Evolutionary conservation across 2,329 filamentous ascomycete genomes (phyloP).

Genomic region (Thyridium curvatum): DNA sequence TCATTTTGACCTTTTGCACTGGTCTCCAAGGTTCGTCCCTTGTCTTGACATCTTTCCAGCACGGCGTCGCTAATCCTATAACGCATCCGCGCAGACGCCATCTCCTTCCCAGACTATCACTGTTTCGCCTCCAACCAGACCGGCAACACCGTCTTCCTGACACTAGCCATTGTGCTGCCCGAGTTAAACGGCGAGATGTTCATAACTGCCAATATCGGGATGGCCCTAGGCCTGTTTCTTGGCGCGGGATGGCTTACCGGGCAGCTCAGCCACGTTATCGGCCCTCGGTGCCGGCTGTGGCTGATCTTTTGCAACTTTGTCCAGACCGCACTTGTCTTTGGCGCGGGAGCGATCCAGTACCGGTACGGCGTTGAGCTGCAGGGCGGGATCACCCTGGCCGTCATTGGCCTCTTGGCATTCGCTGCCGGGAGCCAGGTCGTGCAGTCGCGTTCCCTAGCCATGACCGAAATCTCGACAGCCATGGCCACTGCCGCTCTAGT

Average conservation of each 20-base stretch:
- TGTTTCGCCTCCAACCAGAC: slow-evolving; percentile 62
- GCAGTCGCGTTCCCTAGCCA: slow-evolving; percentile 43
- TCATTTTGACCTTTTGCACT: slow-evolving; percentile 42
- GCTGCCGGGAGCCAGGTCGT: slow-evolving; percentile 54
- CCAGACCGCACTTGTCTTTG: slow-evolving; percentile 50
- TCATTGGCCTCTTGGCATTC: slow-evolving; percentile 46
- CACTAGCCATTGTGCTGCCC: slow-evolving; percentile 43
- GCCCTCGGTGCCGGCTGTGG: slow-evolving; percentile 44
- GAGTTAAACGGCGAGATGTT: slow-evolving; percentile 41
- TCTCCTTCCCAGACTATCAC: slow-evolving; percentile 54
- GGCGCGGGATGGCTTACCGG: slow-evolving; percentile 48
- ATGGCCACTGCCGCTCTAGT: slow-evolving; percentile 61
- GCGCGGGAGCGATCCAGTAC: slow-evolving; percentile 42
- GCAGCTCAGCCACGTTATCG: slow-evolving; percentile 47
- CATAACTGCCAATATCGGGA: slow-evolving; percentile 45
- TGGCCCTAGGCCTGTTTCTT: slow-evolving; percentile 50
- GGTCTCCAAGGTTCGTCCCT: slow-evolving; percentile 37
- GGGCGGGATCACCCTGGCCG: slow-evolving; percentile 31
- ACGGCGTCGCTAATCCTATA: too few relatives aligned
- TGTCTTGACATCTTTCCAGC: neutral
- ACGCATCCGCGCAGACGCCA: slow-evolving; percentile 35
- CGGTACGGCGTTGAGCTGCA: slow-evolving; percentile 25
- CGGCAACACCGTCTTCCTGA: slow-evolving; percentile 56
- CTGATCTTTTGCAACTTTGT: slow-evolving; percentile 45
- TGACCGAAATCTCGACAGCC: slow-evolving; percentile 57